Evolutionary conservation across 768 basidiomycete species (phyloP), one percentile per base, ranked within the genome.

Genomic region (Daedalea quercina): DNA sequence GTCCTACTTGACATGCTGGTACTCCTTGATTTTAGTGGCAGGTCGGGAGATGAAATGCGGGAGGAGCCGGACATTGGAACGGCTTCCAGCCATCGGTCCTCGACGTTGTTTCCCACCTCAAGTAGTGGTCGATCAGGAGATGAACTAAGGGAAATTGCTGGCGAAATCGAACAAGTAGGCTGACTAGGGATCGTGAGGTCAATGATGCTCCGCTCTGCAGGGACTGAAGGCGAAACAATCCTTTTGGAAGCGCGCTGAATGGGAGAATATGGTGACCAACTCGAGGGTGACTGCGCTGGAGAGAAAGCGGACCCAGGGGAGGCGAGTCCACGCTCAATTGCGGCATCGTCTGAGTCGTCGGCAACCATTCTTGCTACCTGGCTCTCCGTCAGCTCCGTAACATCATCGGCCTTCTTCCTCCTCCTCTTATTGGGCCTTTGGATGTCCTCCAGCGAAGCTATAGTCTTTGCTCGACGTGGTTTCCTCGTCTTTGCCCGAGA

Each of bases 281-380:
- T n/a, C 4, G 24, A 24, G 56, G 33, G 40, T 51, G 11, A 53
- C 55, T 50, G 20, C 43, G 28, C 23, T 31, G 26, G 37, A 3
- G 34, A 35, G 8, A 12, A 24, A 17, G 23, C n/a, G 7, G 24
- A 4, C 4, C 20, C 6, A 33, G 23, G 9, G 13, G 50, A 43
- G 6, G 37, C 37, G 17, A 72, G 56, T 4, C 77, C 78, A 9
- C 63, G 64, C 62, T 82, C 79, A 28, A 81, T 76, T 9, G 79
- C 81, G 59, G 76, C 62, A 56, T 85, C 80, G 48, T 79, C 76
- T 1, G 73, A 71, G 59, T 84, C 82, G 49, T 83, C 79, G 15
- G 65, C 65, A 3, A 69, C 78, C 58, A 73, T 70, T 26, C 65
- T 67, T 13, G 71, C 74, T 37, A 79, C 69, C 61, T 76, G 74